Base-by-base conservation (phyloP, 768 basidiomycete species). In the Agrocybe praecox region DNA sequence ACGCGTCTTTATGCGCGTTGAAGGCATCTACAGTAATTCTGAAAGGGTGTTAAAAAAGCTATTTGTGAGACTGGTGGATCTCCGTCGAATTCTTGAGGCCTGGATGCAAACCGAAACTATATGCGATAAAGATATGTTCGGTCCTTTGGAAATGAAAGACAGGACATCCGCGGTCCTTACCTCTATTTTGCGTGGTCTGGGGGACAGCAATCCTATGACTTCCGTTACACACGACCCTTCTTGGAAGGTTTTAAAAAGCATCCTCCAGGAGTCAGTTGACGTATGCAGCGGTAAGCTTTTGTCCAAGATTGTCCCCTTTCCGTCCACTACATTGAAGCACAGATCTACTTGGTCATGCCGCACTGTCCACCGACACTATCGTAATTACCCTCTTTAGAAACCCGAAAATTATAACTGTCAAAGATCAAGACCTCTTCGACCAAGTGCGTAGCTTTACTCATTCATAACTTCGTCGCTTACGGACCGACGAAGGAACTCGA, bases 61-160 rank as follows among this genome's bases (percentile, higher is more conserved):
- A 5, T 79, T 87, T 55, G 69, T 74, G 22, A 75, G 80, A 36
- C 65, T 90, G 43, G 64, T 88, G 11, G 77, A 78, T 36, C 74
- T 90, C 26, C 84, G 81, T 63, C 67, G 76, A 51, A 76, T 78
- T 1, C 72, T 89, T 33, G 87, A 88, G 58, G 67, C 78, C 29
- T 91, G 89, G 85, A 66, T 78, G 32, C 81, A 82, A 49, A 74
- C 72, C n/a, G 72, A 75, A 43, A 72, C 74, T 19, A 60, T 69
- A n/a, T 62, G 58, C 21, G 69, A 77, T 47, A 74, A 74, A 19
- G 78, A 67, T 15, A 66, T 79, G 44, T 70, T 75, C 23, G 73
- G 76, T 12, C 88, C 90, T 0, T 66, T 65, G 4, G 69, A 72
- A 2, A 67, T 92, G 60, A 82, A 78, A 64, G 71, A 76, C 32